Evolutionary conservation across 2,329 filamentous ascomycete genomes (phyloP), one percentile per base, ranked within the genome.

Genomic region (Nigrospora oryzae): DNA sequence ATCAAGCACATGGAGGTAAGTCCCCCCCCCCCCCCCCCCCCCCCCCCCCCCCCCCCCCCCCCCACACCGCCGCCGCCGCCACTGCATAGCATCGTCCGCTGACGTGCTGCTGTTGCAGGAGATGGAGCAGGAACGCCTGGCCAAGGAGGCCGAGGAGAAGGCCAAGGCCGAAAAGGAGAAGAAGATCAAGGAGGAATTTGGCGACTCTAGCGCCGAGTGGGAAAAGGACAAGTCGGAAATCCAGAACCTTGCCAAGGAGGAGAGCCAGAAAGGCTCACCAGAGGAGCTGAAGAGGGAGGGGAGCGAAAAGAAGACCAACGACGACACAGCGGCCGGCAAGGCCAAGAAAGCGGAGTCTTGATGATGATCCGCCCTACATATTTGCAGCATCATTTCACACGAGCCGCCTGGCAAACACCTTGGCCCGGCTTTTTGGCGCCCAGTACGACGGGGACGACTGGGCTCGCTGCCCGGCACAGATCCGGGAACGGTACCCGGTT

Each of bases 1-100:
- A 87, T 97, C 51, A 83, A 86, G 48, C 93, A 97, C 60, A 98
- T 98, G 93, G 91, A 90, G 71, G 81, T 83, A 64, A 48, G 69
- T 28, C 37, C 7, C 5, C 5, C 37, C 2, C n/a, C n/a, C n/a
- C n/a, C n/a, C n/a, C n/a, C n/a, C n/a, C n/a, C n/a, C n/a, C n/a
- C n/a, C n/a, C n/a, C n/a, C n/a, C n/a, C n/a, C n/a, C n/a, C n/a
- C n/a, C n/a, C n/a, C n/a, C n/a, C n/a, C n/a, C n/a, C n/a, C n/a
- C n/a, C n/a, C n/a, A n/a, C n/a, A n/a, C n/a, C n/a, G n/a, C n/a
- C n/a, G n/a, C n/a, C n/a, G n/a, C 19, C 19, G 16, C 37, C 6
- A 38, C 5, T 7, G 23, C 13, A 14, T 3, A 7, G 6, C 23
- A 17, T 13, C 5, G 15, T 37, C 11, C 11, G 19, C 49, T 55